A percentile compares a stretch with the other conserved stretches of the same genome.
Evolutionary conservation across 495 filamentous ascomycete genomes (phyloP).

Genomic region (Daldinia childiae): DNA sequence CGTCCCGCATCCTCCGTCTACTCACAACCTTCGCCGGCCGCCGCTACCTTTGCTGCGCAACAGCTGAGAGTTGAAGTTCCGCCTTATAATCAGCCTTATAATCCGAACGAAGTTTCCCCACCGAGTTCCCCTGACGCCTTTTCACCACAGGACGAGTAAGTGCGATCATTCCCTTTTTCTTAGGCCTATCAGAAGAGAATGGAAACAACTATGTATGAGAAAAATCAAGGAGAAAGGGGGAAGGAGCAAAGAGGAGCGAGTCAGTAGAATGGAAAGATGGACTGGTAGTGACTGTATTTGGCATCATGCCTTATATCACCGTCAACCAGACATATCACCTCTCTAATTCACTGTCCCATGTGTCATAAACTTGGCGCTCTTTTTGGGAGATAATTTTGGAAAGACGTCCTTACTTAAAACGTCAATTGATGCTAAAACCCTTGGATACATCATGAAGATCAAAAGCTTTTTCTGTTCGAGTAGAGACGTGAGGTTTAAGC

Average conservation of each 20-base stretch:
- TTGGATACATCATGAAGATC: conserved; percentile 18
- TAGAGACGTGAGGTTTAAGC: conserved; percentile 20
- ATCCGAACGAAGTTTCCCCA: conserved; percentile 55
- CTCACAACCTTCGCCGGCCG: conserved; percentile 47
- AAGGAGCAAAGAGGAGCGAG: not conserved
- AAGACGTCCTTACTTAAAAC: conserved; percentile 3
- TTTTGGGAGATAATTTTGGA: conserved; percentile 22
- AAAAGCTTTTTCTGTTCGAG: conserved; percentile 1
- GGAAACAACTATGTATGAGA: conserved; percentile 6
- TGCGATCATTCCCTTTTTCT: conserved; percentile 24
- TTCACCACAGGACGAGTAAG: conserved; percentile 47
- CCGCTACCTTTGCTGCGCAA: conserved; percentile 42
- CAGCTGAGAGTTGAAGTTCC: conserved; percentile 49
- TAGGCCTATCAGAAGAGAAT: not conserved
- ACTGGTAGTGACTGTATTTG: conserved; percentile 13
- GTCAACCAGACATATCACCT: conserved; percentile 4
- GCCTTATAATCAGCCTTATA: conserved; percentile 31
- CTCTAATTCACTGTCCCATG: conserved; percentile 4
- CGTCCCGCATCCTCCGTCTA: conserved; percentile 55
- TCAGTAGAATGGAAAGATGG: not conserved
- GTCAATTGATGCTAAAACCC: conserved; percentile 6
- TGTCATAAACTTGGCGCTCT: not conserved
- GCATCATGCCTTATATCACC: conserved; percentile 4
- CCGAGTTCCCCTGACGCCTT: conserved; percentile 59
- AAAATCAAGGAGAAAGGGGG: not conserved